phyloP scores from a whole-genome alignment of 139 green algal genomes.

The Prasinococcaceae sp. region DNA sequence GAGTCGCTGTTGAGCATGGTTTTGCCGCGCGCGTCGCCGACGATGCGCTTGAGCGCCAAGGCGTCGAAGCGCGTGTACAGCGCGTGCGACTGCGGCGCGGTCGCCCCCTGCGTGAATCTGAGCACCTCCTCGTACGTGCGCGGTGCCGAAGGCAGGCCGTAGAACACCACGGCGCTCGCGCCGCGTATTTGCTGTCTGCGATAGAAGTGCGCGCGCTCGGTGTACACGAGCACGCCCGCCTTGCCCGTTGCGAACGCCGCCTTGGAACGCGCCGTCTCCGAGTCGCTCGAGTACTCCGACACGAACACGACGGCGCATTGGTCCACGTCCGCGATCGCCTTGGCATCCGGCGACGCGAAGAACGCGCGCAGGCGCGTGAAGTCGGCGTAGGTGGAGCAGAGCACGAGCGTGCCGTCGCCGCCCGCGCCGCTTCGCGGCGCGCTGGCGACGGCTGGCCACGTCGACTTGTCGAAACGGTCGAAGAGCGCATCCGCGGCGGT shows the following conservation, averaged over 20 bases:
- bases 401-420: too few relatives aligned
- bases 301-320: constrained; percentile 37
- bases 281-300: constrained; percentile 63
- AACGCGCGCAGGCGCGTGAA: constrained; percentile 81
- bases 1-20: constrained; percentile 2
- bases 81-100: constrained; percentile 3
- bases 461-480: too few relatives aligned
- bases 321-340: background rate
- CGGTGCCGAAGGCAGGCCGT: constrained; percentile 59
- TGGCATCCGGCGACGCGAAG: constrained; percentile 4
- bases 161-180: constrained; percentile 72
- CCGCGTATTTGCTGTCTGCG: constrained; percentile 52
- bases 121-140: constrained; percentile 69
- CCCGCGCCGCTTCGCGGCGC: too few relatives aligned
- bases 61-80: constrained; percentile 40
- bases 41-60: constrained; percentile 53
- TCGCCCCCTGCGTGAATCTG: constrained; percentile 30
- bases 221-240: constrained; percentile 72
- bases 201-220: constrained; percentile 92
- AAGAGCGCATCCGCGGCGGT: too few relatives aligned
- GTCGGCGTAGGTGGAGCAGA: too few relatives aligned
- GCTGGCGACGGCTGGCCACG: too few relatives aligned
- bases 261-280: constrained; percentile 45
- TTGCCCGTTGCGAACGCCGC: constrained; percentile 59
- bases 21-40: constrained; percentile 29